These are phyloP conservation scores for Phytophthora foliorum DNA, from an alignment of 352 stramenopile genomes.

Conservation along the genomic window DNA sequence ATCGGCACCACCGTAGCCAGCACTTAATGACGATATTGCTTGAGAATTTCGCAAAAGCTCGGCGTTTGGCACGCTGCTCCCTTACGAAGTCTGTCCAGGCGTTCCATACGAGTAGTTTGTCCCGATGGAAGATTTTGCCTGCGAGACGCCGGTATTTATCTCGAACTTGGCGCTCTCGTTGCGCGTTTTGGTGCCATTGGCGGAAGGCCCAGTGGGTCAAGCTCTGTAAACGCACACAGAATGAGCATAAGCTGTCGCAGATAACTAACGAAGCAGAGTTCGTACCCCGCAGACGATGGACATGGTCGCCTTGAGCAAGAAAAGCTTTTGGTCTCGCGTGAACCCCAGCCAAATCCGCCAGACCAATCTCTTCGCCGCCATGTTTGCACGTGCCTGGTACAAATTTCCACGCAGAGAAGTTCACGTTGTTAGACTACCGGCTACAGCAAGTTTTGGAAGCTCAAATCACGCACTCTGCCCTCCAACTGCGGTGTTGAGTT, in stretches of 20 bases:
- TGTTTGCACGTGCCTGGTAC: constrained; percentile 54
- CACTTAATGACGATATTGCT: constrained; percentile 71
- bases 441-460: background rate
- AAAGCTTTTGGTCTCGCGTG: constrained; percentile 64
- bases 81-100: constrained; percentile 68
- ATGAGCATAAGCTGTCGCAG: too few species aligned
- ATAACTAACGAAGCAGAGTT: background rate
- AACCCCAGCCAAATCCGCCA: constrained; percentile 67
- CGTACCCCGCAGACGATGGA: constrained; percentile 76
- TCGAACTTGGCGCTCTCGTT: constrained; percentile 45
- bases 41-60: constrained; percentile 70
- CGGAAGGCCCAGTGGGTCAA: constrained; percentile 75
- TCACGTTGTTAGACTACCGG: background rate
- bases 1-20: constrained; percentile 64
- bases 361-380: constrained; percentile 50
- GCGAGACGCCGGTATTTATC: constrained; percentile 63
- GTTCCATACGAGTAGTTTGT: constrained; percentile 66
- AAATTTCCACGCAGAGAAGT: background rate
- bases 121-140: constrained; percentile 62
- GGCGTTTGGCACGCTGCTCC: constrained; percentile 60
- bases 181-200: constrained; percentile 62
- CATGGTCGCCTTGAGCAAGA: constrained; percentile 73
- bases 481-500: constrained; percentile 72
- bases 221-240: constrained; percentile 45
- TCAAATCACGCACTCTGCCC: constrained; percentile 41